Conservation (phyloP, 768 basidiomycete genomes). For the Paxillus ammoniavirescens region DNA sequence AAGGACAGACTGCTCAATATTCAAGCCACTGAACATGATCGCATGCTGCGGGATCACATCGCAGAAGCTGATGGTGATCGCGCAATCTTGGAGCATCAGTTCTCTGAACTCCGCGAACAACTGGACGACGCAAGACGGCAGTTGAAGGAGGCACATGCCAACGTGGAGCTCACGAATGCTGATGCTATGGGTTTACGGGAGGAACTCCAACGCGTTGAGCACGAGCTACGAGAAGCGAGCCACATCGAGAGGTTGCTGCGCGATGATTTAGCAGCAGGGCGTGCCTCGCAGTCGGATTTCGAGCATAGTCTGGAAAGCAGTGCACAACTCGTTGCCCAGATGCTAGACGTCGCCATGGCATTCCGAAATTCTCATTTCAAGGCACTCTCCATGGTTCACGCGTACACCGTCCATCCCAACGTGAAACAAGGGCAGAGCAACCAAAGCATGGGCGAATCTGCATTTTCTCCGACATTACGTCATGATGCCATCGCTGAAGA, state of each 20-base stretch:
- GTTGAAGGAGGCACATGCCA: constrained; percentile 59
- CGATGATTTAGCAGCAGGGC: constrained; percentile 71
- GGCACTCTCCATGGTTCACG: constrained; percentile 60
- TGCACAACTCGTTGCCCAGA: constrained; percentile 72
- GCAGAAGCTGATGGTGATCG: constrained; percentile 93
- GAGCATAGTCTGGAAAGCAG: constrained; percentile 67
- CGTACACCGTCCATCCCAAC: constrained; percentile 52
- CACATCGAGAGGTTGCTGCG: constrained; percentile 68
- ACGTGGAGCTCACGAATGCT: constrained; percentile 61
- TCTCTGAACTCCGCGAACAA: constrained; percentile 65
- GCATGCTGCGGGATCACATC: constrained; percentile 78
- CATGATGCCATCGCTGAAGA: constrained; percentile 52
- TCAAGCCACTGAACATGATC: constrained; percentile 69
- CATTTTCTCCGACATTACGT: constrained; percentile 49
- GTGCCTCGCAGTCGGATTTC: constrained; percentile 62
- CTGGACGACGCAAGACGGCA: constrained; percentile 61
- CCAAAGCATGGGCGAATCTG: constrained; percentile 47
- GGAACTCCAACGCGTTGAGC: constrained; percentile 69
- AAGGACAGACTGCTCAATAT: constrained; percentile 73
- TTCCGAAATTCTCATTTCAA: constrained; percentile 78
- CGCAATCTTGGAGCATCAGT: constrained; percentile 88
- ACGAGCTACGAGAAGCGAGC: constrained; percentile 65
- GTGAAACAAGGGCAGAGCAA: constrained; percentile 40
- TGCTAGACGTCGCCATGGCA: constrained; percentile 75
- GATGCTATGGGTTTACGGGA: constrained; percentile 70